Base-by-base conservation (phyloP, 306 rosid genomes). In the Lablab purpureus region DNA sequence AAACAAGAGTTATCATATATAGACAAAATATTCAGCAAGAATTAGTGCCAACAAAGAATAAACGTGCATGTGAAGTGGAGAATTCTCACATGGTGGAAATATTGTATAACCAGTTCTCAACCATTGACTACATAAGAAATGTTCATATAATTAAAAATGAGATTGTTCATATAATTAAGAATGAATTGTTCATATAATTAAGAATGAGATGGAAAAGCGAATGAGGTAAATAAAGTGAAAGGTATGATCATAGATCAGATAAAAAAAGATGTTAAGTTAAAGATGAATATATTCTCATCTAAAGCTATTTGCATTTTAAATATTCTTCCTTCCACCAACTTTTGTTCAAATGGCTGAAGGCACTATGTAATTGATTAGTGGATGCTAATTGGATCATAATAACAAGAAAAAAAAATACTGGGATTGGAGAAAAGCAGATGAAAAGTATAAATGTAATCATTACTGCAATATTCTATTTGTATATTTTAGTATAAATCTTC, bases 371-470 rank as follows among this genome's bases (percentile, higher is more conserved):
- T n/a, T 74, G 80, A 56, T 54, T 49, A 74, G 69, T 79, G 74
- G 66, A 63, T 70, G 51, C 75, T 70, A 64, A 80, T 75, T 34
- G 70, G 71, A 76, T 71, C 64, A 76, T 54, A 70, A 84, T 80
- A 69, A 55, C 21, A 73, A 51, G 28, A 79, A 74, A 34, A 64
- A 32, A 77, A 70, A 55, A 8, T 11, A 60, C 43, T 59, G 49
- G 64, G 78, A 80, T 75, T 47, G 28, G 40, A 60, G 74, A 79
- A 49, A 85, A 67, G 76, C 19, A 22, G 17, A 79, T 70, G 10
- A 64, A 75, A 71, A 85, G 49, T 59, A 56, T 58, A 50, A 55
- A 75, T 50, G 80, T 76, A 67, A 86, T 83, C 78, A 86, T 86
- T 67, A 37, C 49, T 27, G 12, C 19, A 67, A 58, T 80, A 83